Evolutionary conservation across 306 rosid genomes (phyloP).

Genomic region (Acacia melanoxylon): DNA sequence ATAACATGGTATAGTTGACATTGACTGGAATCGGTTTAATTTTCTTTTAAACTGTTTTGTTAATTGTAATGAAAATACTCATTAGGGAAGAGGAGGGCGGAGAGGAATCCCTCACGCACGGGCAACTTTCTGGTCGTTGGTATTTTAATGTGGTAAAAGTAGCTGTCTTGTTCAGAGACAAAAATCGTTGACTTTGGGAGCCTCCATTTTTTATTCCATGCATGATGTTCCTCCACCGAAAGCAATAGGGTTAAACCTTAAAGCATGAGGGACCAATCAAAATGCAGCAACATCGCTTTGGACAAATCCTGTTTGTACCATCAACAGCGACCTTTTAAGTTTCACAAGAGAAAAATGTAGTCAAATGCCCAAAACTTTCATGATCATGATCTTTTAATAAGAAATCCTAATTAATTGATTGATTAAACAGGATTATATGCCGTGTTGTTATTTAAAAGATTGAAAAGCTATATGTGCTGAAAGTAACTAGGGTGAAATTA

Average conservation of each 20-base stretch:
- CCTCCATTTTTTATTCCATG: neutral
- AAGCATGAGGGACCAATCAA: neutral
- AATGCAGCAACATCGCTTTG: neutral
- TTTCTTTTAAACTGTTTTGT: neutral
- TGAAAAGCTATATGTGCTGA: neutral
- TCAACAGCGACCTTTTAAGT: neutral
- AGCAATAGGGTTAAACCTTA: neutral
- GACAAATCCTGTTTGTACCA: slow-evolving; percentile 8
- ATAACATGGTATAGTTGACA: neutral
- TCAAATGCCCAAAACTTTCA: neutral
- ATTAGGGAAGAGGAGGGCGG: neutral
- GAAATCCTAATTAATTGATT: neutral
- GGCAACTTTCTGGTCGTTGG: neutral
- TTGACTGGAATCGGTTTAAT: neutral
- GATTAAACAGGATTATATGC: no score
- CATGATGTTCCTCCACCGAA: slow-evolving; percentile 27
- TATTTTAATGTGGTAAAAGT: neutral
- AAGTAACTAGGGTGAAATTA: neutral
- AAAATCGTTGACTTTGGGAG: neutral
- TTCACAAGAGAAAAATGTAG: neutral
- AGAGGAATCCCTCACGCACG: neutral
- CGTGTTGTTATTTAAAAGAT: neutral
- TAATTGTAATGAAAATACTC: no score
- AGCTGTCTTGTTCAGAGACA: neutral
- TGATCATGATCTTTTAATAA: neutral